Conservation (phyloP, 2,329 filamentous ascomycete species). For the Neonectria hederae region DNA sequence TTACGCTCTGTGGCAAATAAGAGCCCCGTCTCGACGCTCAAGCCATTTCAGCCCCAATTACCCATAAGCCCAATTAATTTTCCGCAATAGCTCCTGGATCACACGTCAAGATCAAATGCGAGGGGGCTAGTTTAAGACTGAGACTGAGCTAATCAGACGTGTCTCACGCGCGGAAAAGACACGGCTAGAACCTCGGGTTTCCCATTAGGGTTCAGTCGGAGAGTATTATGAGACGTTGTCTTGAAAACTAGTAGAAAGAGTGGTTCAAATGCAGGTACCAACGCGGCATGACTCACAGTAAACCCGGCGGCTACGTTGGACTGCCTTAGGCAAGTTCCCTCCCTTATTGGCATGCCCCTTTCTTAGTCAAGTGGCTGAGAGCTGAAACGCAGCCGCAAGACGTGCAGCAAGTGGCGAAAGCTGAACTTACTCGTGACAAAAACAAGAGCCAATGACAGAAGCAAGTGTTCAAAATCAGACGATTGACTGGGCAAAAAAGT, state of each 20-base stretch:
- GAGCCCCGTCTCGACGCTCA: too few relatives aligned
- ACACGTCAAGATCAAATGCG: background rate
- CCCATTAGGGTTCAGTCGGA: background rate
- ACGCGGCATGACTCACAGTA: background rate
- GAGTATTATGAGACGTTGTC: background rate
- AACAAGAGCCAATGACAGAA: background rate
- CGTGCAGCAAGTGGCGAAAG: background rate
- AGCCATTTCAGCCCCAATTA: too few relatives aligned
- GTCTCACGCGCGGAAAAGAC: background rate
- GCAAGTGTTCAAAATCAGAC: background rate
- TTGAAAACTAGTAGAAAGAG: background rate
- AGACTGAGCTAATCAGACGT: background rate
- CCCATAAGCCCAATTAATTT: background rate
- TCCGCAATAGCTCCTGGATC: background rate
- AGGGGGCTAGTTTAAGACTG: background rate
- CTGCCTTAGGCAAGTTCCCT: background rate
- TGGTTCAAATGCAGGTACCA: background rate
- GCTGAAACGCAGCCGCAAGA: background rate
- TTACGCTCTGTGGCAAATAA: too few relatives aligned
- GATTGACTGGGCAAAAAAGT: background rate
- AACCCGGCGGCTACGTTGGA: background rate
- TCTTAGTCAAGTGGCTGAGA: background rate
- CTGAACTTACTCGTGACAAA: background rate
- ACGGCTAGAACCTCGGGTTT: background rate
- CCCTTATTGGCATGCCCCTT: background rate